Conservation (phyloP, 2,329 filamentous ascomycete species). For the Cladosporium sp. region DNA sequence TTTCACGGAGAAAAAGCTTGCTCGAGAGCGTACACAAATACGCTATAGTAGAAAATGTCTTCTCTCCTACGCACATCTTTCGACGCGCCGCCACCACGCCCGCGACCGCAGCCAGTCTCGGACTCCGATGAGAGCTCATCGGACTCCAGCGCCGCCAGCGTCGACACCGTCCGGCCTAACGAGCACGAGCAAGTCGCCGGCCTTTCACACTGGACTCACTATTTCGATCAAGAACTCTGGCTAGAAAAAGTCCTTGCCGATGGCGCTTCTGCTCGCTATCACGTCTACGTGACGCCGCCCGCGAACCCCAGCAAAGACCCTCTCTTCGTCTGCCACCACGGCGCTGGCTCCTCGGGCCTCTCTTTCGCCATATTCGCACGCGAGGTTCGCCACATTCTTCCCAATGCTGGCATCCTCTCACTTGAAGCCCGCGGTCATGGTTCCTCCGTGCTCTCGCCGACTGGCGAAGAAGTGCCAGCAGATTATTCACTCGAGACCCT, state of each 20-base stretch:
- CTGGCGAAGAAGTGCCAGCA: constrained; percentile 36
- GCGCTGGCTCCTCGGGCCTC: constrained; percentile 86
- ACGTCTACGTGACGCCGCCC: constrained; percentile 85
- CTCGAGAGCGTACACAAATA: too few relatives aligned
- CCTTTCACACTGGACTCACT: constrained; percentile 78
- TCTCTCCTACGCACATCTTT: constrained; percentile 6
- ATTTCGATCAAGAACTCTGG: constrained; percentile 83
- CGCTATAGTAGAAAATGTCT: neutral
- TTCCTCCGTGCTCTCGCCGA: constrained; percentile 52
- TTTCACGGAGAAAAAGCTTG: too few relatives aligned
- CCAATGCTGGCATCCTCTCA: constrained; percentile 77
- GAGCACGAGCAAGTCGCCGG: constrained; percentile 45
- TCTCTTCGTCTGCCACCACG: constrained; percentile 90
- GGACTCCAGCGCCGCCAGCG: constrained; percentile 83
- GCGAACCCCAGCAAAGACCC: constrained; percentile 58
- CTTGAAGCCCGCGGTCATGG: constrained; percentile 87
- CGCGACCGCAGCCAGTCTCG: neutral
- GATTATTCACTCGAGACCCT: constrained; percentile 73
- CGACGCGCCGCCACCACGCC: neutral
- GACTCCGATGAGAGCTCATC: constrained; percentile 52
- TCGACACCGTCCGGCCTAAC: constrained; percentile 43
- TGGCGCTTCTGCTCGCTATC: constrained; percentile 58
- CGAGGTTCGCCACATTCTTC: constrained; percentile 72
- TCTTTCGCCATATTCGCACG: constrained; percentile 80
- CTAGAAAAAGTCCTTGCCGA: constrained; percentile 50